Evolutionary conservation across 106 monocot genomes (phyloP).

Genomic region (Alisma plantagoaquatica): DNA sequence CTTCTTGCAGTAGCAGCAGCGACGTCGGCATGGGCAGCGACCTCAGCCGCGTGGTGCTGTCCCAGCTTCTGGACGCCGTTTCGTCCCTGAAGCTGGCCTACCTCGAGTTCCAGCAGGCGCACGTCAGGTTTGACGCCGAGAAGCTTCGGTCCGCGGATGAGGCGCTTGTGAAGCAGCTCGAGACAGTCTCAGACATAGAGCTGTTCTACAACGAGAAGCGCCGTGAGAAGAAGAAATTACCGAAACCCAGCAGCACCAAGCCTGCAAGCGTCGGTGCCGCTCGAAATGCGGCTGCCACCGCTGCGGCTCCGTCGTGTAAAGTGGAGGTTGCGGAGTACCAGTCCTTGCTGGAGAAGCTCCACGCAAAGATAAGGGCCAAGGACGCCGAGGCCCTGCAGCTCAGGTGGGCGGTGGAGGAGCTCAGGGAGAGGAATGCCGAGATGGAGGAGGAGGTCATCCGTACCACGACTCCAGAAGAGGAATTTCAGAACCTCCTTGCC

Average conservation of each 20-base stretch:
- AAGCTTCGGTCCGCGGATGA: slow-evolving; percentile 49
- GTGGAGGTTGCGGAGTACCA: slow-evolving; percentile 19
- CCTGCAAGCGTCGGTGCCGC: slow-evolving; percentile 12
- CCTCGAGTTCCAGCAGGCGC: slow-evolving; percentile 59
- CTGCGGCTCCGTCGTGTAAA: too few relatives aligned
- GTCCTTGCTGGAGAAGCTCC: slow-evolving; percentile 26
- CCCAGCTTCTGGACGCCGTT: slow-evolving; percentile 28
- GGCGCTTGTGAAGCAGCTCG: slow-evolving; percentile 42
- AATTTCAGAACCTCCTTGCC: too few relatives aligned
- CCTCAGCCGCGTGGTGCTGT: slow-evolving; percentile 16
- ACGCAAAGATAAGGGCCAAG: slow-evolving; percentile 14
- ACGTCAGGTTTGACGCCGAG: slow-evolving; percentile 57
- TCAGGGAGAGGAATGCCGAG: slow-evolving; percentile 25
- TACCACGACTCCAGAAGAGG: slow-evolving; percentile 15
- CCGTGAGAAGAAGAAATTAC: slow-evolving; percentile 11
- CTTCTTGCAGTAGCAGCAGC: too few relatives aligned
- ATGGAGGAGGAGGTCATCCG: slow-evolving; percentile 30
- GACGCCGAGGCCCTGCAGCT: slow-evolving; percentile 34
- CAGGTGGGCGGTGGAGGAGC: slow-evolving; percentile 23
- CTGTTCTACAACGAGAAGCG: slow-evolving; percentile 27
- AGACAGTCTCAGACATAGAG: slow-evolving; percentile 26
- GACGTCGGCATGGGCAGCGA: background rate
- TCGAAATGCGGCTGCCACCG: too few relatives aligned
- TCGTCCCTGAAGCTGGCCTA: slow-evolving; percentile 64
- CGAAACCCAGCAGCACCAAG: too few relatives aligned